Evolutionary conservation across 108 stramenopile species (phyloP), one percentile per base, ranked within the genome.

Genomic region (Parmales sp.): DNA sequence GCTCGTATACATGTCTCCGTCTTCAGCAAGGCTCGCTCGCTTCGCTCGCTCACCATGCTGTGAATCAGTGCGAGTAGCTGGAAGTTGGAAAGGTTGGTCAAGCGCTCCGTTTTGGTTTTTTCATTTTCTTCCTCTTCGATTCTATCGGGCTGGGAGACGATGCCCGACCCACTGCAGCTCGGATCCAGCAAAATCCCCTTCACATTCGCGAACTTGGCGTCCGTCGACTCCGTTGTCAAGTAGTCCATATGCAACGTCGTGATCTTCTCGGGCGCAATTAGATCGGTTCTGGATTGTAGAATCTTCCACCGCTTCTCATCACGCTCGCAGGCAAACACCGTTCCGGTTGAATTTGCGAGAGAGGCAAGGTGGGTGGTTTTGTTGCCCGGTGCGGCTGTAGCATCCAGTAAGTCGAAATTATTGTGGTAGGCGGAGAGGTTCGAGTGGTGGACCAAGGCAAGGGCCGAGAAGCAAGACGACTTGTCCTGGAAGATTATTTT

Each of bases 301-400:
- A 91, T 72, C 38, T 78, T 66, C 45, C 83, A 81, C 36, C 98
- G 88, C 26, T 82, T 31, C 34, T 77, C 68, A 37, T 78, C 81
- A 39, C 94, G 89, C 76, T 99, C 98, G 36, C 90, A 87, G 11
- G 96, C 98, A 51, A 90, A 86, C 31, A 98, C 85, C 1, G 23
- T 50, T 66, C 22, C 66, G 25, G 3, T 72, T 41, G 22, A 94
- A n/a, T n/a, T n/a, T n/a, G n/a, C 50, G 45, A 94, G 67, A 11
- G 95, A 82, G n/a, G 96, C 95, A 60, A 95, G 82, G 78, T 99
- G 98, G 66, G 88, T 85, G 18, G 98, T 97, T 72, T 99, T 99
- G 74, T 98, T 99, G 0, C 98, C 98, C 1, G 98, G 98, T 29
- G 98, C 96, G 13, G 97, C 91, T 73, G 95, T 97, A n/a, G 98